Evolutionary conservation across 2,329 filamentous ascomycete genomes (phyloP).

Genomic region (Alternaria atra): DNA sequence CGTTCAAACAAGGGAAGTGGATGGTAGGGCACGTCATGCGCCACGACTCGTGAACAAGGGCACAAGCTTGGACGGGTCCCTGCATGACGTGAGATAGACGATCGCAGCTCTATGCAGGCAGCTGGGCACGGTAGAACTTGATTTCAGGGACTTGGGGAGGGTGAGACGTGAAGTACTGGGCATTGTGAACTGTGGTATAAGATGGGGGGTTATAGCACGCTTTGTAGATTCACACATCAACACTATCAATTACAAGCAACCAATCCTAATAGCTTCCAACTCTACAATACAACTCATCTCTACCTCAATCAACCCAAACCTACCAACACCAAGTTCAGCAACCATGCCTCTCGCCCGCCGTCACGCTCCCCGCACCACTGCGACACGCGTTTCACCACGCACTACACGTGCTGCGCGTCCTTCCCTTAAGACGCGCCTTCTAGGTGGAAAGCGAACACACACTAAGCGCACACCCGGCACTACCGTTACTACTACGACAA

Average conservation of each 20-base stretch:
- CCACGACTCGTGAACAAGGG: slow-evolving; percentile 18
- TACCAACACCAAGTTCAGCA: not conserved
- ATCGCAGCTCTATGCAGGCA: slow-evolving; percentile 18
- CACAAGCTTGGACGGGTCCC: slow-evolving; percentile 21
- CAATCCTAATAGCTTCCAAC: not conserved
- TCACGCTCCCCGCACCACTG: slow-evolving; percentile 30
- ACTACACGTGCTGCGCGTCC: slow-evolving; percentile 51
- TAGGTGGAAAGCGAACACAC: slow-evolving; percentile 50
- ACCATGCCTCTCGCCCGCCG: slow-evolving; percentile 43
- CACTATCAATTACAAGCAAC: not conserved
- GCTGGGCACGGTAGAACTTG: slow-evolving; percentile 29
- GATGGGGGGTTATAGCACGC: slow-evolving; percentile 1
- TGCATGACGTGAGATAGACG: slow-evolving; percentile 38
- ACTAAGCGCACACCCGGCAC: slow-evolving; percentile 45
- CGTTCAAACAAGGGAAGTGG: not conserved
- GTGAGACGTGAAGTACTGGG: not conserved
- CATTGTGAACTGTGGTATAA: slow-evolving; percentile 16
- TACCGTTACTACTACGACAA: slow-evolving; percentile 50
- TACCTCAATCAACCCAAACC: slow-evolving; percentile 5
- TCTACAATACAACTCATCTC: not conserved
- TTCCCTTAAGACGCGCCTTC: slow-evolving; percentile 64
- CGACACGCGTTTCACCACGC: slow-evolving; percentile 35
- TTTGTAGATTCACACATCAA: not conserved
- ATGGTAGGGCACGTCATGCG: slow-evolving; percentile 26
- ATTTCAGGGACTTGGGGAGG: slow-evolving; percentile 22